Percentiles rank a stretch among this genome's conserved stretches.
phyloP scores from a whole-genome alignment of 108 stramenopile genomes.

The Nitzschia sp. region DNA sequence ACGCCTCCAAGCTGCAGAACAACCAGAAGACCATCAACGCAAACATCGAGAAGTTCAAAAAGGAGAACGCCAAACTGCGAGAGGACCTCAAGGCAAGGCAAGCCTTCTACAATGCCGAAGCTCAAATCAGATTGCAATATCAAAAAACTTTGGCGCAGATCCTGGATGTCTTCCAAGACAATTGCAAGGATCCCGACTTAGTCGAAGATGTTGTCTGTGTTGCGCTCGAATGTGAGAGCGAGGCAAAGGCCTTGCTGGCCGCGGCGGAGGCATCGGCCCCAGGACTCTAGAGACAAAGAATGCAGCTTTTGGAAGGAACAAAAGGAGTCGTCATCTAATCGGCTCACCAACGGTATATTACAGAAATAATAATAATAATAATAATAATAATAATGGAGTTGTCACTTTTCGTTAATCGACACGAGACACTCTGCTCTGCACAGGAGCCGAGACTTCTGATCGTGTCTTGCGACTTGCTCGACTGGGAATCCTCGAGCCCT shows the following conservation, averaged over 20 bases:
- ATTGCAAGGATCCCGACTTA: conserved; percentile 53
- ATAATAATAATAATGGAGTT: too few relatives aligned
- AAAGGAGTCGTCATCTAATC: too few relatives aligned
- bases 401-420: too few relatives aligned
- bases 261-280: conserved; percentile 43
- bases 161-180: conserved; percentile 52
- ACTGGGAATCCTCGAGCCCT: too few relatives aligned
- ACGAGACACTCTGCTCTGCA: too few relatives aligned
- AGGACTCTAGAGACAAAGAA: conserved; percentile 30
- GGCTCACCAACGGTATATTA: too few relatives aligned
- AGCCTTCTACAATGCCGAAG: conserved; percentile 58
- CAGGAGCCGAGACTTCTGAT: too few relatives aligned
- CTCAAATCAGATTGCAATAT: conserved; percentile 51
- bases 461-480: too few relatives aligned
- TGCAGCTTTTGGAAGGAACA: too few relatives aligned
- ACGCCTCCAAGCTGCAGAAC: conserved; percentile 39
- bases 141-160: conserved; percentile 54
- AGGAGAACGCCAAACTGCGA: conserved; percentile 39
- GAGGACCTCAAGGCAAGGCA: conserved; percentile 56
- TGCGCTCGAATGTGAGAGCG: conserved; percentile 43
- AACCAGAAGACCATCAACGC: conserved; percentile 37
- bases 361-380: too few relatives aligned
- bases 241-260: conserved; percentile 43
- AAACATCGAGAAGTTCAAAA: conserved; percentile 48
- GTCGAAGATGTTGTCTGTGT: conserved; percentile 56